These are phyloP conservation scores for Solanum infundibuliforme DNA, from an alignment of 257 asterid genomes.

Conservation along the genomic window DNA sequence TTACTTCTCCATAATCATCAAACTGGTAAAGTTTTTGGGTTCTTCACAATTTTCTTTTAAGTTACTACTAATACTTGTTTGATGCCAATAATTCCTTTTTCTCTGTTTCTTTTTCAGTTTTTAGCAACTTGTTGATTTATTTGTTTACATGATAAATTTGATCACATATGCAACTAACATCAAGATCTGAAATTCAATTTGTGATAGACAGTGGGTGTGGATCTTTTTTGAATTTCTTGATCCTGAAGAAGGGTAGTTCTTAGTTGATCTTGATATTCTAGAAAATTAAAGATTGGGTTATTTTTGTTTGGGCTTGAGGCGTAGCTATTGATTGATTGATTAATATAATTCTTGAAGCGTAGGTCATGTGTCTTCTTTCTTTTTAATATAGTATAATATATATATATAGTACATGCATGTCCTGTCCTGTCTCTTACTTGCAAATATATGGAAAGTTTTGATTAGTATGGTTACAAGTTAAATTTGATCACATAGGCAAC, in stretches of 20 bases:
- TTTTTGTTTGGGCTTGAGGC: neutral
- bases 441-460: neutral
- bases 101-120: neutral
- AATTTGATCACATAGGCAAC: neutral
- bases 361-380: neutral
- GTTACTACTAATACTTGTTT: neutral
- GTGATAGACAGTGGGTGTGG: neutral
- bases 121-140: neutral
- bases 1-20: neutral
- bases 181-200: neutral
- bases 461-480: neutral
- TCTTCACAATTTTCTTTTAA: neutral
- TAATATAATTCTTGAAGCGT: neutral
- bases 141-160: neutral
- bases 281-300: neutral
- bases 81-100: neutral
- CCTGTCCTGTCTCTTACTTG: neutral
- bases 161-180: too few species aligned
- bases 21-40: neutral
- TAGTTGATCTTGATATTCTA: neutral
- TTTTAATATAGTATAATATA: neutral
- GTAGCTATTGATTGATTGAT: neutral
- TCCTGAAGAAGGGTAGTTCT: neutral
- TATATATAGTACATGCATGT: neutral
- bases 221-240: neutral